Percentiles rank a stretch among this genome's conserved stretches.
Conservation (phyloP, 768 basidiomycete genomes). For the Panaeolus papilionaceus region DNA sequence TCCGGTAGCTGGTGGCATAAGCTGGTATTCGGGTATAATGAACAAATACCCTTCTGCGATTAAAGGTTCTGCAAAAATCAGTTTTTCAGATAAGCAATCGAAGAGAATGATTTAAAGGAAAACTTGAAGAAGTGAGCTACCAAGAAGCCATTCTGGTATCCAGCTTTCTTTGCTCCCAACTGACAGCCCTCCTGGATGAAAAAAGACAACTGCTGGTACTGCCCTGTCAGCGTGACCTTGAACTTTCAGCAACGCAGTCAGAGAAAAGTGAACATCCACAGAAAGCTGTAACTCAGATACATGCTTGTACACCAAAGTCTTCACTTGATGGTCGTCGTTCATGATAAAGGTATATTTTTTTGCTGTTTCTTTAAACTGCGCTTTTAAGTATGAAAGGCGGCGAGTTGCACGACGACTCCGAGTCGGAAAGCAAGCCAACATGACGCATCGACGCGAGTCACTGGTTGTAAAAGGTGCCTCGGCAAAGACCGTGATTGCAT, state of each 20-base stretch:
- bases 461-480: background rate
- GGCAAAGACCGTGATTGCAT: background rate
- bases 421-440: no score
- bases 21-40: slow-evolving; percentile 68
- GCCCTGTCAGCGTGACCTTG: background rate
- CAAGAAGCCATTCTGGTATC: slow-evolving; percentile 70
- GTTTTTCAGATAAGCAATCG: slow-evolving; percentile 12
- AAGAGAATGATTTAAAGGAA: no score
- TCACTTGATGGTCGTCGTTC: background rate
- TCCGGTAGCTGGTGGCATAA: slow-evolving; percentile 59
- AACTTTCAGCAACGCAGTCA: background rate
- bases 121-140: slow-evolving; percentile 38
- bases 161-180: slow-evolving; percentile 65
- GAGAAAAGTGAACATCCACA: background rate
- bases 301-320: background rate
- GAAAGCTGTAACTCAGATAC: background rate
- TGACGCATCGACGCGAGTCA: no score
- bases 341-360: background rate
- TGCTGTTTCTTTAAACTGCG: no score
- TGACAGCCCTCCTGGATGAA: slow-evolving; percentile 63
- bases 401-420: background rate
- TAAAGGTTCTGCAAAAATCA: slow-evolving; percentile 46
- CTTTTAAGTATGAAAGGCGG: no score
- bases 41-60: slow-evolving; percentile 57
- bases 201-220: slow-evolving; percentile 48